Conservation (phyloP, 1,139 yeast species). For the Yamadazyma trypodendri region DNA sequence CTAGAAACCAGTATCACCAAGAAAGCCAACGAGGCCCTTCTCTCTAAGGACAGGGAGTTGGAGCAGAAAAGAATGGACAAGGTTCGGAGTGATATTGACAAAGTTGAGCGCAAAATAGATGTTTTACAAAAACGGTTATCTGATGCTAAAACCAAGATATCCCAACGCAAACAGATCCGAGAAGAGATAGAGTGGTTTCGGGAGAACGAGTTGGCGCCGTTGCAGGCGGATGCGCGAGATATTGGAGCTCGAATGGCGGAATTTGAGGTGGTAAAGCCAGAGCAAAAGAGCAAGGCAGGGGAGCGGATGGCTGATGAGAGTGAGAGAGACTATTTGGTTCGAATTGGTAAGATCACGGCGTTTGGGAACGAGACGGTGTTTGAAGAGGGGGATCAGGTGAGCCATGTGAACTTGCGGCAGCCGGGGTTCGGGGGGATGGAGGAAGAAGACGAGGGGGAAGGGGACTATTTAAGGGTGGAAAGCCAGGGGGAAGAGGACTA, state of each 20-base stretch:
- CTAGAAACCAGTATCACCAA: constrained; percentile 70
- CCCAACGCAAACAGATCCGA: constrained; percentile 56
- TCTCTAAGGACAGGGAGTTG: constrained; percentile 63
- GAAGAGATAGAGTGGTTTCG: constrained; percentile 56
- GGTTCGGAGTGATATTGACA: constrained; percentile 48
- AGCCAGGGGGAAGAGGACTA: constrained; percentile 12
- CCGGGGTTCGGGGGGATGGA: constrained; percentile 32
- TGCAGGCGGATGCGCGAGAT: constrained; percentile 62
- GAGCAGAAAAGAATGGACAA: constrained; percentile 75
- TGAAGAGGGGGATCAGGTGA: constrained; percentile 22
- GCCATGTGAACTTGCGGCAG: constrained; percentile 34
- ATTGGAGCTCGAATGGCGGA: constrained; percentile 55
- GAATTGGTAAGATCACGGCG: constrained; percentile 94
- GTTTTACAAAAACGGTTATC: constrained; percentile 48
- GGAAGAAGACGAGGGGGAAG: constrained; percentile 5
- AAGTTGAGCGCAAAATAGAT: constrained; percentile 42
- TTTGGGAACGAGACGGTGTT: constrained; percentile 74
- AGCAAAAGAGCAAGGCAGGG: constrained; percentile 19
- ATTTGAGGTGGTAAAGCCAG: constrained; percentile 24
- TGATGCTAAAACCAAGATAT: constrained; percentile 60
- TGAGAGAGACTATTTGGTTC: constrained; percentile 72
- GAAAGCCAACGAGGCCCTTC: constrained; percentile 63
- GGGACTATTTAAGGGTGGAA: constrained; percentile 17
- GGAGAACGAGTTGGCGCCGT: constrained; percentile 50
- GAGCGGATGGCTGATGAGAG: constrained; percentile 62